Evolutionary conservation across 225 moss, liverwort and hornwort genomes (phyloP).

Genomic region (Marchantia polymorpha): DNA sequence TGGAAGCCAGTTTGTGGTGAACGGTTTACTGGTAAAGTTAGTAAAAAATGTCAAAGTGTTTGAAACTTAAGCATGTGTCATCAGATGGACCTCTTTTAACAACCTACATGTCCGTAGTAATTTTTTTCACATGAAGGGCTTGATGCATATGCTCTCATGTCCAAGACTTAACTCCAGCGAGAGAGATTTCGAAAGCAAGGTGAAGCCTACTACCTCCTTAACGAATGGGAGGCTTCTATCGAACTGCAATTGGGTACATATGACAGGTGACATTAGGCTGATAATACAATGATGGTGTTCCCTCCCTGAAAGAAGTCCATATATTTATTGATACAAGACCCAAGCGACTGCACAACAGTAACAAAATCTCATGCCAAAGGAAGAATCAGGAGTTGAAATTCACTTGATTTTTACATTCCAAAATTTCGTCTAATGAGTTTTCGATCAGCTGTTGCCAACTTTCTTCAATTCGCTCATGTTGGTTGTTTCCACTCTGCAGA

Average conservation of each 20-base stretch:
- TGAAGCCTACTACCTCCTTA: not conserved
- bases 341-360: not conserved
- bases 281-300: not conserved
- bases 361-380: not conserved
- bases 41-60: not conserved
- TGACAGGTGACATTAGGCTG: not conserved
- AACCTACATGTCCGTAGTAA: not conserved
- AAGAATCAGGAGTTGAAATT: not conserved
- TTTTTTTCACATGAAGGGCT: not conserved
- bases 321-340: not conserved
- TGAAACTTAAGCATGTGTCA: not conserved
- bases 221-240: not conserved
- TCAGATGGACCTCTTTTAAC: not conserved
- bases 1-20: not conserved
- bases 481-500: slow-evolving; percentile 90
- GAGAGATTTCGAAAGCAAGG: not conserved
- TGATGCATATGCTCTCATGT: not conserved
- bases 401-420: slow-evolving; percentile 3
- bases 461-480: slow-evolving; percentile 99
- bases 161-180: not conserved
- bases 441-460: slow-evolving; percentile 30
- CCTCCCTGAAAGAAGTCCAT: not conserved
- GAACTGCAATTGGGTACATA: not conserved
- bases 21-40: not conserved
- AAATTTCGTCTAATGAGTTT: not conserved